Evolutionary conservation across 306 rosid species (phyloP), one percentile per base, ranked within the genome.

Genomic region (Cyclanthera cordifolia): DNA sequence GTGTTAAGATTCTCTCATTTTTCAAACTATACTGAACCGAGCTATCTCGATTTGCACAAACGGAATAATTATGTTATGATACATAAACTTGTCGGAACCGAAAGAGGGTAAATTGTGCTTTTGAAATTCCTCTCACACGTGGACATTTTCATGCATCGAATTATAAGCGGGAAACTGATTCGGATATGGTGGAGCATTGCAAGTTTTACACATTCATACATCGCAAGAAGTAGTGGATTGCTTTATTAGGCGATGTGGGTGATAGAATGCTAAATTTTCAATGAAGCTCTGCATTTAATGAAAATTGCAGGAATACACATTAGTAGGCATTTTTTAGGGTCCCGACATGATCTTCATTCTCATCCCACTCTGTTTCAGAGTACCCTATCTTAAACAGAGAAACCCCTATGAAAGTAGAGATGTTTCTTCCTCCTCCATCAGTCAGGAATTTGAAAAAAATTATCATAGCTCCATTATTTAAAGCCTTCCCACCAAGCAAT

Each of bases 231-330:
- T 71, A 24, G 78, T 73, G 1, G 80, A 86, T 93, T 82, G 95
- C 99, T 73, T 81, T 88, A 77, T 96, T 95, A 58, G 90, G 96
- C 78, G 90, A 93, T 75, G 86, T 93, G 46, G 96, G 99, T 11
- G 75, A 93, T 67, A 84, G 96, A 67, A 71, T 93, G 27, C 81
- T 77, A 17, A 87, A 87, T 79, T 93, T 90, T 90, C 75, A 85
- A 81, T 72, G 89, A 86, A 55, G 96, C 95, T 74, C 78, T 93
- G 87, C 82, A 64, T 55, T 50, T 82, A 53, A 87, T 93, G 99
- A 88, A 72, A 73, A 79, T 71, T 41, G 76, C 83, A 9, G 95
- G 99, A 74, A 78, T 93, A 82, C 50, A 78, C 50, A 78, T 87
- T 63, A 81, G 82, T 72, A 89, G 94, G 54, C 95, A 93, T 66